Evolutionary conservation across 2,329 filamentous ascomycete genomes (phyloP).

Genomic region (Aspergillus sp.): DNA sequence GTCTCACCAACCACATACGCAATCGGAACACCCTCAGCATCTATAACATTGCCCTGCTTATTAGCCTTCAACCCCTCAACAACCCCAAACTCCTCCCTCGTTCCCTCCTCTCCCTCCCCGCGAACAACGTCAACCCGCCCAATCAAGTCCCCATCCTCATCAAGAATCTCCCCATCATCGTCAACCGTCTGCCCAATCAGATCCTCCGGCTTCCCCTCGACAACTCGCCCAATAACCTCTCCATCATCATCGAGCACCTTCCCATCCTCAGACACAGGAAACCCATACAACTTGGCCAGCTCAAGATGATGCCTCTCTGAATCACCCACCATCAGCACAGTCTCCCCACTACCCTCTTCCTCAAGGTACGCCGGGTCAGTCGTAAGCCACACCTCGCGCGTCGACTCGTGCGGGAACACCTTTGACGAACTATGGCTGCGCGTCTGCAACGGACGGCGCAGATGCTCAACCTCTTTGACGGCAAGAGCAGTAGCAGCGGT

Average conservation of each 20-base stretch:
- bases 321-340: constrained; percentile 21
- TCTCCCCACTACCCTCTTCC: not conserved
- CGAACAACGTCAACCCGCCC: constrained; percentile 38
- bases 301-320: constrained; percentile 25
- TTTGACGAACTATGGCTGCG: not conserved
- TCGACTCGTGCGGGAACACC: not conserved
- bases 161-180: constrained; percentile 9
- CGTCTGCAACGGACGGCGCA: not conserved
- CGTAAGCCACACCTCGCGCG: not conserved
- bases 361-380: not conserved
- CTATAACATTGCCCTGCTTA: not conserved
- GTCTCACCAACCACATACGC: not conserved
- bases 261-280: constrained; percentile 43
- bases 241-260: constrained; percentile 43
- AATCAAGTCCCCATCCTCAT: constrained; percentile 38
- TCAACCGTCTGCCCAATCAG: constrained; percentile 44
- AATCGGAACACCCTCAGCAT: not conserved
- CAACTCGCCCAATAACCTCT: constrained; percentile 42
- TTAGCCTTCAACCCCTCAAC: not conserved
- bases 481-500: no score
- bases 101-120: not conserved
- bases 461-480: not conserved
- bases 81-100: not conserved
- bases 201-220: constrained; percentile 47
- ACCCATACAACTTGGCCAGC: constrained; percentile 45